Percentiles rank a stretch among this genome's conserved stretches.
Conservation (phyloP, 164 flowering plant species). For the Aristolochia fimbriata region DNA sequence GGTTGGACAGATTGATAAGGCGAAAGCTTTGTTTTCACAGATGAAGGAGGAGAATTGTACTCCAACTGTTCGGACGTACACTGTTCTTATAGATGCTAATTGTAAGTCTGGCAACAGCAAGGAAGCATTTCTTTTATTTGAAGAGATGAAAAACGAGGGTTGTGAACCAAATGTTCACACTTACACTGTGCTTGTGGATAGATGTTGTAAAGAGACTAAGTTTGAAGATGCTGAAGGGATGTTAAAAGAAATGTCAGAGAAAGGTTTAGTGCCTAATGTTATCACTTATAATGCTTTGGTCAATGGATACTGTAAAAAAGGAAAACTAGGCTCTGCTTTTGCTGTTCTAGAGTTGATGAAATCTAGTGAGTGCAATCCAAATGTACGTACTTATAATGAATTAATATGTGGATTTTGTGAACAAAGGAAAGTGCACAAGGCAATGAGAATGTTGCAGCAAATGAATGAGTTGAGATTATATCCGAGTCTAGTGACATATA, state of each 20-base stretch:
- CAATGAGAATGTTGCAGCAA: constrained; percentile 48
- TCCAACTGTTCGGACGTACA: constrained; percentile 67
- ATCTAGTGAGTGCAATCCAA: constrained; percentile 26
- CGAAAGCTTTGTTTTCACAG: constrained; percentile 35
- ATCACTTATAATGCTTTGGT: constrained; percentile 83
- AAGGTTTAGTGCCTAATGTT: constrained; percentile 35
- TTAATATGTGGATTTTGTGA: constrained; percentile 62
- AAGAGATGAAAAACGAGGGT: constrained; percentile 58
- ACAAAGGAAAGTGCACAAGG: constrained; percentile 41
- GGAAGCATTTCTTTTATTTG: constrained; percentile 47
- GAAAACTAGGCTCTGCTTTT: constrained; percentile 40
- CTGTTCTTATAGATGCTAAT: constrained; percentile 53
- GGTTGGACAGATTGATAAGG: constrained; percentile 48
- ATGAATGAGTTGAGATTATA: constrained; percentile 38
- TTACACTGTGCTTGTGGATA: constrained; percentile 60
- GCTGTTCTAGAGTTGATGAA: constrained; percentile 51
- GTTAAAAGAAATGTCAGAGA: constrained; percentile 33
- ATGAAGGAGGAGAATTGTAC: constrained; percentile 51
- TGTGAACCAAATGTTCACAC: constrained; percentile 72
- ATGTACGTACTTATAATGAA: constrained; percentile 60
- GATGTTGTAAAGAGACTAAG: constrained; percentile 46
- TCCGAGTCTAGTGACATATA: constrained; percentile 38
- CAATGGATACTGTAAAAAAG: constrained; percentile 68
- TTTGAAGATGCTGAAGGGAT: constrained; percentile 45
- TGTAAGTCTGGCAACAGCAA: constrained; percentile 35